Conservation (phyloP, 148 eudicot genomes). For the Spergularia bocconei region DNA sequence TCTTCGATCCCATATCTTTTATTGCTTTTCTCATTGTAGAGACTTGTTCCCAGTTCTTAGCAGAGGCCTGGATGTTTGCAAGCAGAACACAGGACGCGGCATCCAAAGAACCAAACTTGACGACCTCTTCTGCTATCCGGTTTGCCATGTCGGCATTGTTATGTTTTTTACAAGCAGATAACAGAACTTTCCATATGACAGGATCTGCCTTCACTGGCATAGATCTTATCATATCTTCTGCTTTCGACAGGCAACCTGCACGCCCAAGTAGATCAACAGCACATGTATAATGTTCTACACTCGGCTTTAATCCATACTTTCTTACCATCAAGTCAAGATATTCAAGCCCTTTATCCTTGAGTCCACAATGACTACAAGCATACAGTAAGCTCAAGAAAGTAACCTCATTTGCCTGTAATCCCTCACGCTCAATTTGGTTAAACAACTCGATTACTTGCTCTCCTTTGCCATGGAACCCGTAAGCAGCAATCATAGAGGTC, state of each 20-base stretch:
- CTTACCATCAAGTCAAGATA: constrained; percentile 56
- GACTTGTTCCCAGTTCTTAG: constrained; percentile 62
- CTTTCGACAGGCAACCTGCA: constrained; percentile 60
- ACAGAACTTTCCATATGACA: constrained; percentile 77
- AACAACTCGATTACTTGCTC: constrained; percentile 59
- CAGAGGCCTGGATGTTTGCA: constrained; percentile 66
- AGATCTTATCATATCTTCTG: constrained; percentile 63
- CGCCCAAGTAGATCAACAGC: constrained; percentile 80
- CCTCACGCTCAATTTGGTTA: constrained; percentile 49
- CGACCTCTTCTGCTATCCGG: constrained; percentile 58
- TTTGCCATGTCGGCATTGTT: constrained; percentile 62
- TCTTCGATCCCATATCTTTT: constrained; percentile 63
- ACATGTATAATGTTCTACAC: constrained; percentile 73
- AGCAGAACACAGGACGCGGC: constrained; percentile 75
- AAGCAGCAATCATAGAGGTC: constrained; percentile 88
- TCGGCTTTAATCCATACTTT: constrained; percentile 47
- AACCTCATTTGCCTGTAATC: constrained; percentile 58
- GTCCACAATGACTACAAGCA: constrained; percentile 80
- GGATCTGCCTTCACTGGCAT: constrained; percentile 73
- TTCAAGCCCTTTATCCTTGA: constrained; percentile 65
- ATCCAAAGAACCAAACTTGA: constrained; percentile 55
- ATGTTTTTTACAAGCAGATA: constrained; percentile 78
- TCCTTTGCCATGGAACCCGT: constrained; percentile 86
- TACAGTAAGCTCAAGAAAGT: constrained; percentile 79
- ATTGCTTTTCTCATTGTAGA: constrained; percentile 65